These are phyloP conservation scores for Monilinia vaccinii-corymbosi DNA, from an alignment of 2,329 filamentous ascomycete genomes.

Conservation along the genomic window DNA sequence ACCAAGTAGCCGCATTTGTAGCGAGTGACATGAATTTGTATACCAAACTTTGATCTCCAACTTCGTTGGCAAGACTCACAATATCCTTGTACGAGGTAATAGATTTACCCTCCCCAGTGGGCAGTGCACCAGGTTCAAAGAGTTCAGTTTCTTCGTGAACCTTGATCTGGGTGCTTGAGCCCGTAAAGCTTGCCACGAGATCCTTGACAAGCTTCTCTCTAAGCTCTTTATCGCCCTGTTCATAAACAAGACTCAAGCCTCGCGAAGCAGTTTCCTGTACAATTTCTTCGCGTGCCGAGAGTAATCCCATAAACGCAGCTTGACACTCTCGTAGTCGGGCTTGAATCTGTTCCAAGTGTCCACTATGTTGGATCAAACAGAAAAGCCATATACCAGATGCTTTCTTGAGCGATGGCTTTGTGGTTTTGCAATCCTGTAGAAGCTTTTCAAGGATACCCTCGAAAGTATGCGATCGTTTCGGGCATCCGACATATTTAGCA, in stretches of 20 bases:
- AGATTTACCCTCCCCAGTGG: constrained; percentile 42
- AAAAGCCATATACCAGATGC: constrained; percentile 94
- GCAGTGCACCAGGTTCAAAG: constrained; percentile 14
- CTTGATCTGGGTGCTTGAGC: constrained; percentile 62
- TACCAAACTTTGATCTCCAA: constrained; percentile 89
- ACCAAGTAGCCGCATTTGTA: constrained; percentile 94
- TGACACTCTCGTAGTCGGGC: constrained; percentile 69
- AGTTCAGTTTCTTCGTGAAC: constrained; percentile 87
- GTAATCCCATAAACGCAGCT: constrained; percentile 74
- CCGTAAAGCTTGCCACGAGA: constrained; percentile 65
- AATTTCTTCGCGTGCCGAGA: constrained; percentile 83
- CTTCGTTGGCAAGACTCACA: constrained; percentile 87
- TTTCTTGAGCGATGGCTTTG: constrained; percentile 83
- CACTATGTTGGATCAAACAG: constrained; percentile 83
- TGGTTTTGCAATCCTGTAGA: constrained; percentile 67
- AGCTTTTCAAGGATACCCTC: constrained; percentile 53
- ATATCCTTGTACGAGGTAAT: constrained; percentile 98
- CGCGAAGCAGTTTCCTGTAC: constrained; percentile 93
- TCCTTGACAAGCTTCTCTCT: constrained; percentile 66
- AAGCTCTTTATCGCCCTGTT: constrained; percentile 73
- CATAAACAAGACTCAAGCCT: constrained; percentile 86
- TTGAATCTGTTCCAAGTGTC: constrained; percentile 67
- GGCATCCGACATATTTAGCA: constrained; percentile 34
- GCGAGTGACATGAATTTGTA: constrained; percentile 98
- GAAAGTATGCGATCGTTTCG: constrained; percentile 33